phyloP scores from a whole-genome alignment of 768 basidiomycete species.

The Cystobasidium tubakii region DNA sequence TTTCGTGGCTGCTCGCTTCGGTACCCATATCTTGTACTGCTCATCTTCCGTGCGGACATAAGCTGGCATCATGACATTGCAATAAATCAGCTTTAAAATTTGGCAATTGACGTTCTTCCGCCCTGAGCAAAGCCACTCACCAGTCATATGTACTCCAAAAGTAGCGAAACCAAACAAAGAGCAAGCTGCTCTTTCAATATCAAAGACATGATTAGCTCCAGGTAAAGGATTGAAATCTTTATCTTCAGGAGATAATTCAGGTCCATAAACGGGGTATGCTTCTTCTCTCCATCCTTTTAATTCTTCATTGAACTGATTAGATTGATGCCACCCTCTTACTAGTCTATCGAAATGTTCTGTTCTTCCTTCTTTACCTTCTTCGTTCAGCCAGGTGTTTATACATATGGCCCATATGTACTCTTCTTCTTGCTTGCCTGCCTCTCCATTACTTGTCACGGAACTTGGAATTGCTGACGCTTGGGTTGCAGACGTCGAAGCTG shows the following conservation, averaged over 20 bases:
- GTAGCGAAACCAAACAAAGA: conserved; percentile 83
- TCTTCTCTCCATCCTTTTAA: conserved; percentile 72
- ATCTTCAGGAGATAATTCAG: conserved; percentile 63
- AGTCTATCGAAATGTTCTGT: conserved; percentile 45
- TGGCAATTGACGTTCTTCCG: no score
- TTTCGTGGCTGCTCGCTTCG: conserved; percentile 76
- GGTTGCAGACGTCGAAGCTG: conserved; percentile 50
- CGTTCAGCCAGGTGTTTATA: conserved; percentile 43
- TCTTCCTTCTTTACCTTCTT: conserved; percentile 32
- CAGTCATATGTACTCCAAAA: conserved; percentile 84
- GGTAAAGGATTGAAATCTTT: conserved; percentile 55
- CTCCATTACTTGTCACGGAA: neutral
- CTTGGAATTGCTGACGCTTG: conserved; percentile 31
- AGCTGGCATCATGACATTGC: no score
- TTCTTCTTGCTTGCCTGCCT: neutral
- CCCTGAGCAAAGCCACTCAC: conserved; percentile 39
- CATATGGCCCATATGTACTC: conserved; percentile 38
- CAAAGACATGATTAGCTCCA: conserved; percentile 66
- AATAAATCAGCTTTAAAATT: neutral
- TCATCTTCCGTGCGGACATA: conserved; percentile 55
- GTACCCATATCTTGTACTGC: conserved; percentile 72
- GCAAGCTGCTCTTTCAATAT: conserved; percentile 83
- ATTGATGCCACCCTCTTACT: conserved; percentile 47
- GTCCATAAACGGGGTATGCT: conserved; percentile 58
- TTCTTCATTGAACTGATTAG: conserved; percentile 47